Evolutionary conservation across 768 basidiomycete genomes (phyloP), one percentile per base, ranked within the genome.

Genomic region (Naematelia aurantialba): DNA sequence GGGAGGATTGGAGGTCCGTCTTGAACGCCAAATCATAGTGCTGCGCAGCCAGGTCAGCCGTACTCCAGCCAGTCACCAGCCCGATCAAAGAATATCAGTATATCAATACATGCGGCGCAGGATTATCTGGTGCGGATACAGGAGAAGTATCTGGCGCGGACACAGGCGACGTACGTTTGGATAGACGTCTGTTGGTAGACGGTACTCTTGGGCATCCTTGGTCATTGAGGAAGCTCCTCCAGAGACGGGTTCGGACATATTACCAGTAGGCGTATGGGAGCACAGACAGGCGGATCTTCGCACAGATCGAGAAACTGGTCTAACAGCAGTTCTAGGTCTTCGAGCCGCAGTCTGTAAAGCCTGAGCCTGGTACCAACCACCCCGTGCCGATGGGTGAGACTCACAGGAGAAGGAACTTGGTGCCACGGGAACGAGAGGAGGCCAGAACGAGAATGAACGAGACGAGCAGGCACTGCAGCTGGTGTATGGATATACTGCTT

Each of bases 1-100:
- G 82, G 60, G 85, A 81, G n/a, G 81, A 81, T 56, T 87, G 82
- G 53, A 97, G 83, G 78, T 97, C 89, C 53, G 79, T 80, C 66
- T 77, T 77, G 71, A 79, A 67, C 4, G 70, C 72, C 29, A 78
- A 66, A 39, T 76, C 76, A 59, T 79, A 79, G 67, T 77, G 76
- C 58, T 75, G 30, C 19, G 14, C 21, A 27, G 29, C 52, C 60
- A 56, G 49, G 21, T 21, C 24, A 5, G 4, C 27, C 12, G 24
- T 12, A 12, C 21, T 21, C 22, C 22, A 17, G 29, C 30, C 22
- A 25, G 14, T 21, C 17, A n/a, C 39, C 5, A 19, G 1, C 24
- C 39, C 1, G n/a, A n/a, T 8, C 13, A 5, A 2, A 39, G 30
- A 2, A 4, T n/a, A 49, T 1, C n/a, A 49, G 24, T 26, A 25